A percentile compares a stretch with the other conserved stretches of the same genome.
Evolutionary conservation across 805 yeast genomes (phyloP).

Genomic region (Monosporozyma aerobia): DNA sequence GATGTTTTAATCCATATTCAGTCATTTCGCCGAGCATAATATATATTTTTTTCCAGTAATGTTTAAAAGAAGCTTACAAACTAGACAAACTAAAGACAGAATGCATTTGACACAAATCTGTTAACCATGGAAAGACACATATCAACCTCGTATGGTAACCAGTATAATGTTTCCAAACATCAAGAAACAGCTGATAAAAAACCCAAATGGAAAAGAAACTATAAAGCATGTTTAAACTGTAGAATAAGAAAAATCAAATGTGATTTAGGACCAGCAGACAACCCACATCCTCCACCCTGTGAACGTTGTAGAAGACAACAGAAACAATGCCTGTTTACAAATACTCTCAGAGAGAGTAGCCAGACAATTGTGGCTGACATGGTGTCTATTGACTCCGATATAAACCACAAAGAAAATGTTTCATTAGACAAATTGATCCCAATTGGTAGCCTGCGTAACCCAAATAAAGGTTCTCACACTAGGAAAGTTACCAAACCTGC

Average conservation of each 20-base stretch:
- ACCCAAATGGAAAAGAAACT: conserved; percentile 48
- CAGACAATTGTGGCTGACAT: not conserved
- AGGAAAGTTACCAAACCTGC: not conserved
- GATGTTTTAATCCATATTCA: not conserved
- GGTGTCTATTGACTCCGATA: not conserved
- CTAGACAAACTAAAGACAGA: not conserved
- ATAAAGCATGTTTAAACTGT: conserved; percentile 80
- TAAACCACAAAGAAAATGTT: not conserved
- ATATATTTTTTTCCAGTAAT: not conserved
- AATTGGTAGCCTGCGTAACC: not conserved
- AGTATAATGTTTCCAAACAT: not conserved
- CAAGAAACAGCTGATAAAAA: not conserved
- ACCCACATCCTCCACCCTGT: conserved; percentile 76
- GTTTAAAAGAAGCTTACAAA: not conserved
- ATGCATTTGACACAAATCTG: not conserved
- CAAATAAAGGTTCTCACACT: not conserved
- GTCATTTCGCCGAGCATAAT: not conserved
- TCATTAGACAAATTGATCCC: not conserved
- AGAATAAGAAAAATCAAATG: conserved; percentile 78
- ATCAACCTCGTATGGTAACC: too few species aligned
- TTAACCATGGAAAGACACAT: not conserved
- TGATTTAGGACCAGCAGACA: conserved; percentile 68
- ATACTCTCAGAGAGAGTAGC: conserved; percentile 1
- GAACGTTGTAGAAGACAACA: conserved; percentile 76
- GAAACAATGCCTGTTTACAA: conserved; percentile 45